These are phyloP conservation scores for Rhizopogon salebrosus DNA, from an alignment of 768 basidiomycete genomes.

Conservation along the genomic window DNA sequence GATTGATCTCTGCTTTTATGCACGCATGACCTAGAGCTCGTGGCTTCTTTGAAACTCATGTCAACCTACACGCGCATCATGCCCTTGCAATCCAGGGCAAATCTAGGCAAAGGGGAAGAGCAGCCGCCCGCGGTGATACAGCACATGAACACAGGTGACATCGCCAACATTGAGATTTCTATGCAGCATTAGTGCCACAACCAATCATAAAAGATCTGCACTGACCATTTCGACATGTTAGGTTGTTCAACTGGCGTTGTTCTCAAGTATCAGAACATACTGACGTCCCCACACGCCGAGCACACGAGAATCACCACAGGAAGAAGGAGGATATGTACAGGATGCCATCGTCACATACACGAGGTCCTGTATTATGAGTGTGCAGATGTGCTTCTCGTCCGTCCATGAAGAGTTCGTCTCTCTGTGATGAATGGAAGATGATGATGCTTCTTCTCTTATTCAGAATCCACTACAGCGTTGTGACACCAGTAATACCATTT, in stretches of 20 bases:
- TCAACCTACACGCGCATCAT: background rate
- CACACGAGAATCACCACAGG: background rate
- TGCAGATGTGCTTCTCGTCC: background rate
- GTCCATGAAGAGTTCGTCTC: background rate
- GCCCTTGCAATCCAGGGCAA: background rate
- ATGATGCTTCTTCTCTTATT: too few relatives aligned
- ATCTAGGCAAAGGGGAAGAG: too few relatives aligned
- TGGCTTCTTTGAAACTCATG: background rate
- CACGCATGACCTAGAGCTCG: too few relatives aligned
- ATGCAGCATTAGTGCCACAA: background rate
- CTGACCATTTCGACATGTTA: background rate
- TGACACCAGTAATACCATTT: too few relatives aligned
- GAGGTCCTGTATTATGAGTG: background rate
- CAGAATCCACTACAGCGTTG: too few relatives aligned
- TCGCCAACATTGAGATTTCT: background rate
- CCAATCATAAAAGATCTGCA: background rate
- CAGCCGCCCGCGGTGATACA: too few relatives aligned
- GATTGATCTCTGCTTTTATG: background rate
- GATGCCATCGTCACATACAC: background rate
- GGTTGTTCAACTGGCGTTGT: background rate
- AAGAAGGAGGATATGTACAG: background rate
- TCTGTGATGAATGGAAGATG: too few relatives aligned
- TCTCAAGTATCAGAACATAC: background rate
- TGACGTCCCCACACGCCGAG: background rate
- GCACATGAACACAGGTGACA: background rate